Conservation (phyloP, 2,329 filamentous ascomycete species). For the Scytalidium sp. region DNA sequence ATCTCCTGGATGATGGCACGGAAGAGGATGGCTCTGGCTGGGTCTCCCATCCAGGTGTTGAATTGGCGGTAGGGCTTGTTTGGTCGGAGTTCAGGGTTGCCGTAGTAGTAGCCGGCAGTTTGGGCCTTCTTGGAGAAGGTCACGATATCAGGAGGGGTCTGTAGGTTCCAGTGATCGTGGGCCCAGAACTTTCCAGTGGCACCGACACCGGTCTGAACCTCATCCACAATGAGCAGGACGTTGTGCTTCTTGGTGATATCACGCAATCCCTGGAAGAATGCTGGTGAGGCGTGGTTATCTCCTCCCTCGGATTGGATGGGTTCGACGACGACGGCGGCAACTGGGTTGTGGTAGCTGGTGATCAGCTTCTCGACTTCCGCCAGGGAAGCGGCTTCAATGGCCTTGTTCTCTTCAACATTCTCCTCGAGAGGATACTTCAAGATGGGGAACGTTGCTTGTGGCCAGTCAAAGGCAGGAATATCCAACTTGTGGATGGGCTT, state of each 20-base stretch:
- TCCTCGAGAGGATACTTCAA: constrained; percentile 76
- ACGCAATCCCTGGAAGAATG: constrained; percentile 75
- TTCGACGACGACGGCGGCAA: constrained; percentile 73
- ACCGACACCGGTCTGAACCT: constrained; percentile 80
- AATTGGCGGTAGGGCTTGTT: constrained; percentile 85
- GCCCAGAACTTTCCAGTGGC: constrained; percentile 89
- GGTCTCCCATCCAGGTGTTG: constrained; percentile 87
- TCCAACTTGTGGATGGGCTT: constrained; percentile 86
- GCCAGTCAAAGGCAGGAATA: constrained; percentile 87
- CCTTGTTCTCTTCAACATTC: constrained; percentile 64
- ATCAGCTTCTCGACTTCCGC: constrained; percentile 71
- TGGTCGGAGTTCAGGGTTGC: constrained; percentile 68
- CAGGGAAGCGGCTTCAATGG: constrained; percentile 70
- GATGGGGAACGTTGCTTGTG: constrained; percentile 74
- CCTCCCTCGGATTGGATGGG: constrained; percentile 82
- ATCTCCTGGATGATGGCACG: constrained; percentile 76
- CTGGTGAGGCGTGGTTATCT: constrained; percentile 77
- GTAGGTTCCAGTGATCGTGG: constrained; percentile 78
- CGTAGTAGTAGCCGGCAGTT: constrained; percentile 80
- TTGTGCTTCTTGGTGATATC: constrained; percentile 67
- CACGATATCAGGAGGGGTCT: constrained; percentile 76
- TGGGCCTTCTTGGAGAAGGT: constrained; percentile 88
- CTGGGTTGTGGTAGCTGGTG: constrained; percentile 63
- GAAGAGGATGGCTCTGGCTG: constrained; percentile 73
- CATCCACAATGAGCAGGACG: constrained; percentile 76